Conservation (phyloP, 1,284 basidiomycete genomes). For the Trichosporon sp. region DNA sequence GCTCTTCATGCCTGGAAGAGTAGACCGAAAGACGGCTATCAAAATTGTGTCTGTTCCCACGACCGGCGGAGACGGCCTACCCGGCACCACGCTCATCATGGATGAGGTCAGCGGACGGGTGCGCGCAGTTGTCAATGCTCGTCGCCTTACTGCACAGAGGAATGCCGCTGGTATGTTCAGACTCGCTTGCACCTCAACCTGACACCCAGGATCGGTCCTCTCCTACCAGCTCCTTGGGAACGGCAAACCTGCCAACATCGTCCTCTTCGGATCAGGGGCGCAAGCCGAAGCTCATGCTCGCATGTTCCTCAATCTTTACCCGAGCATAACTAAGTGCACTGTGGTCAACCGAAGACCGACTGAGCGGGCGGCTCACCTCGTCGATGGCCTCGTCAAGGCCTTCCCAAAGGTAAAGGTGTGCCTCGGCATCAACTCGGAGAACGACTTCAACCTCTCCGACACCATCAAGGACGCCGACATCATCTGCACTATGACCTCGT, state of each 20-base stretch:
- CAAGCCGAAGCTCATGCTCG: constrained; percentile 67
- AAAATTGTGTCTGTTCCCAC: constrained; percentile 74
- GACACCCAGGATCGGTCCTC: constrained; percentile 62
- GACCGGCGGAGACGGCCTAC: constrained; percentile 63
- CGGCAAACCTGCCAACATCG: constrained; percentile 59
- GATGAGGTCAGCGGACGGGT: constrained; percentile 69
- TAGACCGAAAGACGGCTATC: constrained; percentile 57
- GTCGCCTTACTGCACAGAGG: constrained; percentile 71
- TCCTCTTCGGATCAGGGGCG: constrained; percentile 73
- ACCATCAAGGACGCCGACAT: constrained; percentile 48
- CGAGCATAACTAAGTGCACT: constrained; percentile 63
- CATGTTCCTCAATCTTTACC: constrained; percentile 65
- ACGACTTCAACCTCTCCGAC: constrained; percentile 33
- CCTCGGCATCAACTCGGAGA: constrained; percentile 36
- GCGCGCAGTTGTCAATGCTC: constrained; percentile 74
- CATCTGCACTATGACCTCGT: constrained; percentile 71
- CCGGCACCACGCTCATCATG: constrained; percentile 73
- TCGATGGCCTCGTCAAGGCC: constrained; percentile 54
- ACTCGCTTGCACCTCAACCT: neutral
- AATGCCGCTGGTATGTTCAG: constrained; percentile 71
- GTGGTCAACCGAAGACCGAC: constrained; percentile 69
- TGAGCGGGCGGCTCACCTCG: constrained; percentile 60
- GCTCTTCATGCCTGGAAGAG: constrained; percentile 57
- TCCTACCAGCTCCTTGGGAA: constrained; percentile 64
- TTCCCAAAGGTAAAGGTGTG: constrained; percentile 57